phyloP scores from a whole-genome alignment of 2,329 filamentous ascomycete genomes.

The Xylaria sp. region DNA sequence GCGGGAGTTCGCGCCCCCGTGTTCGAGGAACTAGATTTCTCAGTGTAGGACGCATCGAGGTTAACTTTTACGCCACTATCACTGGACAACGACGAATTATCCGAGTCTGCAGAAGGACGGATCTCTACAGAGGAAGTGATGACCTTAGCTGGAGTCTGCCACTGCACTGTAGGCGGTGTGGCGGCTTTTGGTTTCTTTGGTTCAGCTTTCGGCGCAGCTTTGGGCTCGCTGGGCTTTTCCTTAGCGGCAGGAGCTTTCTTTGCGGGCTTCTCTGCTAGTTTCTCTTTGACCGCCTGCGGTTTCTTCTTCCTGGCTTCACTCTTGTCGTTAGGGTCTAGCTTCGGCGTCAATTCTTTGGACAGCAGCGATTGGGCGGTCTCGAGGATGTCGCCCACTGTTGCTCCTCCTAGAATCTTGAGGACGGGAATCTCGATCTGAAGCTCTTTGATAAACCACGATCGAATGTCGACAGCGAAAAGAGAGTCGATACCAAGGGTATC shows the following conservation, averaged over 20 bases:
- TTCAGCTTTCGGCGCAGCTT: background rate
- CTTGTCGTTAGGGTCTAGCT: slow-evolving; percentile 21
- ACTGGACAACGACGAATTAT: background rate
- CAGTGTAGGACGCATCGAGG: background rate
- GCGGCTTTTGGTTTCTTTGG: background rate
- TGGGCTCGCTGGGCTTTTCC: background rate
- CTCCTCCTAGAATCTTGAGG: slow-evolving; percentile 51
- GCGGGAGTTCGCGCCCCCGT: background rate
- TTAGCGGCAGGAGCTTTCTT: background rate
- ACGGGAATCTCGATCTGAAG: slow-evolving; percentile 58
- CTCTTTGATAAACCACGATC: slow-evolving; percentile 61
- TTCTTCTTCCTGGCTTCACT: background rate
- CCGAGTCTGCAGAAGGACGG: background rate
- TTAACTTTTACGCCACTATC: background rate
- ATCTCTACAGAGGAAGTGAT: background rate
- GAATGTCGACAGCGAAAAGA: slow-evolving; percentile 52
- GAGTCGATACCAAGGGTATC: slow-evolving; percentile 46
- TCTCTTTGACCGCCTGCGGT: background rate
- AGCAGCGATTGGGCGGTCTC: slow-evolving; percentile 11
- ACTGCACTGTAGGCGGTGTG: background rate
- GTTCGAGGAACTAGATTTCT: background rate
- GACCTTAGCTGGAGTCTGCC: background rate
- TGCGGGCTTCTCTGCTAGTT: background rate
- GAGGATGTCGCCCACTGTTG: slow-evolving; percentile 35
- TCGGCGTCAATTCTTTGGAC: slow-evolving; percentile 26